These are phyloP conservation scores for Blastocystis sp. DNA, from an alignment of 352 stramenopile species.

Conservation along the genomic window DNA sequence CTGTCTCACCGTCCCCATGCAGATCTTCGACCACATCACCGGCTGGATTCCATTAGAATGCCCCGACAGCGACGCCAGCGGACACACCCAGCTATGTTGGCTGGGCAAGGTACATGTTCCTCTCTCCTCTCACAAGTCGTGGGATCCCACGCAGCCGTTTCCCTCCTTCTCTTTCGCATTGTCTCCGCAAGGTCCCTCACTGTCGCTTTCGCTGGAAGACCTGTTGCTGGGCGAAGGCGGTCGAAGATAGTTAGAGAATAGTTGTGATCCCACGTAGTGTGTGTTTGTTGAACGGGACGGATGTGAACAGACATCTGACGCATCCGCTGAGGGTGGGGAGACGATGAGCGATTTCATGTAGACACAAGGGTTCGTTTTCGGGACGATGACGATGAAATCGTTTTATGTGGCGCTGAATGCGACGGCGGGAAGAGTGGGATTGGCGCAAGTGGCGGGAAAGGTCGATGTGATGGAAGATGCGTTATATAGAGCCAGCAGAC, in stretches of 20 bases:
- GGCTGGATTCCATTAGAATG: slow-evolving; percentile 16
- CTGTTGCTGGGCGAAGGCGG: neutral
- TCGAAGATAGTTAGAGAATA: neutral
- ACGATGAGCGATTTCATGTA: neutral
- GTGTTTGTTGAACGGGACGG: slow-evolving; percentile 22
- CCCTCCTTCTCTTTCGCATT: neutral
- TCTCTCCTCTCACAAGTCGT: neutral
- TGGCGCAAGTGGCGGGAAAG: neutral
- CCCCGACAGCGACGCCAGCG: neutral
- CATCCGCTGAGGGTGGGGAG: neutral
- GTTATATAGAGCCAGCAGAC: neutral
- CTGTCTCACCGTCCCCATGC: neutral
- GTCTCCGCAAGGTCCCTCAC: neutral
- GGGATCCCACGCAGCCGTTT: neutral
- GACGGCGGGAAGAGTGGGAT: neutral
- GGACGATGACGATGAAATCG: neutral
- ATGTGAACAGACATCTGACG: neutral
- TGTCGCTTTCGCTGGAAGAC: neutral
- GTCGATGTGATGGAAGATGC: neutral
- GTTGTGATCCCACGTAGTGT: neutral
- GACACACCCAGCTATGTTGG: neutral
- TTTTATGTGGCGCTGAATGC: slow-evolving; percentile 30
- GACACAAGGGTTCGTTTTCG: slow-evolving; percentile 12
- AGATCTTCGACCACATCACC: neutral
- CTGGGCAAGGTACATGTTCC: neutral